These are phyloP conservation scores for Podosphaera fusca DNA, from an alignment of 2,329 filamentous ascomycete genomes.

Conservation along the genomic window DNA sequence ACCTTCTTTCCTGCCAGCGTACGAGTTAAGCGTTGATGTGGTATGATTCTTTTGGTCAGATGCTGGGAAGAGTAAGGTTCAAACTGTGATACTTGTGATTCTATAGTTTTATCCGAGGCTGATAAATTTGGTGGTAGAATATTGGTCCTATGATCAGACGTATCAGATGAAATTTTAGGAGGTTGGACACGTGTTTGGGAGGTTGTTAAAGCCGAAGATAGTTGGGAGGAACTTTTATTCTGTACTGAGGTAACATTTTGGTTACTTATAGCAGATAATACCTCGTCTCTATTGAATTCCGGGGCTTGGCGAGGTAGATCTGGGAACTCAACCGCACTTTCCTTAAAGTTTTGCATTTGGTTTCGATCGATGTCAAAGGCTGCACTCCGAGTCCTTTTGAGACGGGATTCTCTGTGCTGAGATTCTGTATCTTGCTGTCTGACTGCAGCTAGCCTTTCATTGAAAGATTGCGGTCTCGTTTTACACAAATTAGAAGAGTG, in stretches of 20 bases:
- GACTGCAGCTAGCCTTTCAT: slow-evolving; percentile 59
- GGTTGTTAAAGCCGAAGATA: slow-evolving; percentile 8
- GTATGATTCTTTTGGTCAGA: slow-evolving; percentile 59
- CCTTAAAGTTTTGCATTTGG: slow-evolving; percentile 37
- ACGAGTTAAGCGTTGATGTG: slow-evolving; percentile 57
- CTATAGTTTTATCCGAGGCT: slow-evolving; percentile 5
- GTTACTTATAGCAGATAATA: slow-evolving; percentile 20
- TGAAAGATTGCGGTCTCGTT: slow-evolving; percentile 35
- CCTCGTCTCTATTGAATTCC: slow-evolving; percentile 39
- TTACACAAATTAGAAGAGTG: slow-evolving; percentile 23
- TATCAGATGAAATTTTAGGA: not conserved
- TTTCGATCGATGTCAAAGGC: slow-evolving; percentile 33
- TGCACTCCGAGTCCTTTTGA: slow-evolving; percentile 28
- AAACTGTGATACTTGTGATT: slow-evolving; percentile 38
- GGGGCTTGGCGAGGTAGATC: slow-evolving; percentile 24
- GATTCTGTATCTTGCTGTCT: slow-evolving; percentile 30
- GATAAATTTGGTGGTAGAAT: not conserved
- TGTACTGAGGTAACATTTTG: slow-evolving; percentile 18
- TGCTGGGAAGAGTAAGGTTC: slow-evolving; percentile 75
- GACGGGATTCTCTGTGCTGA: slow-evolving; percentile 26
- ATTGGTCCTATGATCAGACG: not conserved
- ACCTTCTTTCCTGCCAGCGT: slow-evolving; percentile 57
- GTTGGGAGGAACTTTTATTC: slow-evolving; percentile 18
- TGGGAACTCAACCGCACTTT: slow-evolving; percentile 30
- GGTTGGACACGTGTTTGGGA: not conserved